These are phyloP conservation scores for Aspergillus proliferans DNA, from an alignment of 2,329 filamentous ascomycete genomes.

Conservation along the genomic window DNA sequence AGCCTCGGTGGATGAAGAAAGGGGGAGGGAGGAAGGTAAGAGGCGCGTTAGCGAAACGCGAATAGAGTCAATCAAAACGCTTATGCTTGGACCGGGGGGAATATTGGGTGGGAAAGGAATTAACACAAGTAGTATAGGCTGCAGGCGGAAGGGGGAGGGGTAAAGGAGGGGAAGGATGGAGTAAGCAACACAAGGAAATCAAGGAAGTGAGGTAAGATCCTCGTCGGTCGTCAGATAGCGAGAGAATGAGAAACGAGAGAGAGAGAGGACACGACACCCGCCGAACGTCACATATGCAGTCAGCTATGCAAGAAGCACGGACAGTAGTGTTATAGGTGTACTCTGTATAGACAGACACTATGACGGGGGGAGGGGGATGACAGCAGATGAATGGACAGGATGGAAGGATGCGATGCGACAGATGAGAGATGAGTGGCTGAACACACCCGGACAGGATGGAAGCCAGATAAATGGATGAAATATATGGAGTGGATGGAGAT, in stretches of 20 bases:
- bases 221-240: too few relatives aligned
- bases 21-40: background rate
- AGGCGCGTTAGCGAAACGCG: background rate
- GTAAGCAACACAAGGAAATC: background rate
- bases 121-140: background rate
- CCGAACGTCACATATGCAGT: background rate
- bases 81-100: background rate
- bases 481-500: too few relatives aligned
- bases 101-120: slow-evolving; percentile 1
- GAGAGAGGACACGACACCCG: background rate
- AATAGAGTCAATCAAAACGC: background rate
- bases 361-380: background rate
- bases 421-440: too few relatives aligned
- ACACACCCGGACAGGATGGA: too few relatives aligned
- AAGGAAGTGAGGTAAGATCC: background rate
- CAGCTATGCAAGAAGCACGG: background rate
- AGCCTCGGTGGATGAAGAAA: slow-evolving; percentile 10
- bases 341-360: background rate
- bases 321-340: background rate
- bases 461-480: too few relatives aligned
- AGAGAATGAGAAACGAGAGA: background rate
- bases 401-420: too few relatives aligned
- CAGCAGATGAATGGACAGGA: too few relatives aligned
- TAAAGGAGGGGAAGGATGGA: background rate
- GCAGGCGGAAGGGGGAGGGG: background rate